Conservation (phyloP, 2,329 filamentous ascomycete species). For the Phialocephala subalpina region DNA sequence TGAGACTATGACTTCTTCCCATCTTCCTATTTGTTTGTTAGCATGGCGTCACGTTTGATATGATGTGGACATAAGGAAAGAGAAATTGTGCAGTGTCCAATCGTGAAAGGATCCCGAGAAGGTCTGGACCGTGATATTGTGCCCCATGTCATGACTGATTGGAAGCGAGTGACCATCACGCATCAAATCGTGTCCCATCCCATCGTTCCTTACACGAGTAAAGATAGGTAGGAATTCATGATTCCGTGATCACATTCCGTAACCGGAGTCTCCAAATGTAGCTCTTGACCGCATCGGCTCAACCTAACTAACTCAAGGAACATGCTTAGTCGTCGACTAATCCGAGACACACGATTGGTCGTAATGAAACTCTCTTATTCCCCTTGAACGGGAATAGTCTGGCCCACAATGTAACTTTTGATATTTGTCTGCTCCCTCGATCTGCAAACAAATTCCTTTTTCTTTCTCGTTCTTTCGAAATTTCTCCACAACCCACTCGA, state of each 20-base stretch:
- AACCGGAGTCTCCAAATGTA: too few species aligned
- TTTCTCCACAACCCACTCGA: not conserved
- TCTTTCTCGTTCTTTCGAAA: too few species aligned
- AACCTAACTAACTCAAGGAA: too few species aligned
- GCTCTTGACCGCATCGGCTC: too few species aligned
- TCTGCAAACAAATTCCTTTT: not conserved
- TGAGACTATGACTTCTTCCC: conserved; percentile 74
- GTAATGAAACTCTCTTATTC: not conserved
- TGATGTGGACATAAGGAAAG: not conserved
- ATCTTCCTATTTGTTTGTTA: conserved; percentile 52
- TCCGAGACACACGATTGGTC: not conserved
- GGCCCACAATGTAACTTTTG: not conserved
- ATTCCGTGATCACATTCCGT: too few species aligned
- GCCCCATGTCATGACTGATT: not conserved
- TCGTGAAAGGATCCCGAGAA: not conserved
- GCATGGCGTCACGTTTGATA: not conserved
- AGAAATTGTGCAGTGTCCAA: conserved; percentile 16
- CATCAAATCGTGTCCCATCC: too few species aligned
- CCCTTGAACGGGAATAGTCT: not conserved
- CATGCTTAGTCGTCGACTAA: conserved; percentile 3
- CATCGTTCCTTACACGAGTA: too few species aligned
- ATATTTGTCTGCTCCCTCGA: not conserved
- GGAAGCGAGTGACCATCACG: not conserved
- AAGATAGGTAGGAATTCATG: too few species aligned
- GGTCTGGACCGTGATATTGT: too few species aligned